Evolutionary conservation across 371 early-diverging fungal species (phyloP).

Genomic region (Mortierella sp.): DNA sequence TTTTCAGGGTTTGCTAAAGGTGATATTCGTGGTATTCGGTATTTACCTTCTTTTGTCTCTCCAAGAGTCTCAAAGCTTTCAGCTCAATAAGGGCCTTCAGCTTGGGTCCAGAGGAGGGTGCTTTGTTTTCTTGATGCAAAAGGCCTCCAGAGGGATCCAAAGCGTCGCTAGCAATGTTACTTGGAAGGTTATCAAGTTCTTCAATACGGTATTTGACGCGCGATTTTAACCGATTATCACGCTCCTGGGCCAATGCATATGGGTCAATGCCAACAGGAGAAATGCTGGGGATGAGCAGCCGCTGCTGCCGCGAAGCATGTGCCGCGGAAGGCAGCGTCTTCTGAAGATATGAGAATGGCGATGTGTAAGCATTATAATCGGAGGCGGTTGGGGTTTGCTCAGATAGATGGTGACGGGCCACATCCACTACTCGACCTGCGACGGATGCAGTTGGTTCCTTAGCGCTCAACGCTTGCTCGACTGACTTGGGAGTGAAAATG

Average conservation of each 20-base stretch:
- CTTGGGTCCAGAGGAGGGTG: constrained; percentile 60
- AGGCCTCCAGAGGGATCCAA: constrained; percentile 41
- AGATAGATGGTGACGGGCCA: constrained; percentile 50
- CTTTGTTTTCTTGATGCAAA: constrained; percentile 47
- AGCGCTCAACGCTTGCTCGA: constrained; percentile 48
- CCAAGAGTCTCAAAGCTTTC: constrained; percentile 79
- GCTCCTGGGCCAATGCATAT: constrained; percentile 75
- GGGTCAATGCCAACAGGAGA: constrained; percentile 87
- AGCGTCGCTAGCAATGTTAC: constrained; percentile 63
- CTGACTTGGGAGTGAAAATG: constrained; percentile 69
- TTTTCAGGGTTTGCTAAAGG: background rate
- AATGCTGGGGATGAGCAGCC: constrained; percentile 78
- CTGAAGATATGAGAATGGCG: constrained; percentile 68
- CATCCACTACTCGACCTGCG: constrained; percentile 52
- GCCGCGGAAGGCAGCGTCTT: constrained; percentile 63
- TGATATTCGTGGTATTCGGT: too few species aligned
- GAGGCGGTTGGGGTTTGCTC: constrained; percentile 52
- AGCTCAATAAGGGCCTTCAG: constrained; percentile 86
- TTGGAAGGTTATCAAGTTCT: constrained; percentile 78
- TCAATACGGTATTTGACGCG: constrained; percentile 81
- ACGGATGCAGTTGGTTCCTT: constrained; percentile 55
- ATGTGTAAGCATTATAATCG: constrained; percentile 55
- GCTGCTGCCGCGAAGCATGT: constrained; percentile 77
- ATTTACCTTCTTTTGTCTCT: constrained; percentile 77
- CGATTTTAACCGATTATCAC: constrained; percentile 75